Conservation (phyloP, 108 stramenopile species). For the Nitzschia sp. region DNA sequence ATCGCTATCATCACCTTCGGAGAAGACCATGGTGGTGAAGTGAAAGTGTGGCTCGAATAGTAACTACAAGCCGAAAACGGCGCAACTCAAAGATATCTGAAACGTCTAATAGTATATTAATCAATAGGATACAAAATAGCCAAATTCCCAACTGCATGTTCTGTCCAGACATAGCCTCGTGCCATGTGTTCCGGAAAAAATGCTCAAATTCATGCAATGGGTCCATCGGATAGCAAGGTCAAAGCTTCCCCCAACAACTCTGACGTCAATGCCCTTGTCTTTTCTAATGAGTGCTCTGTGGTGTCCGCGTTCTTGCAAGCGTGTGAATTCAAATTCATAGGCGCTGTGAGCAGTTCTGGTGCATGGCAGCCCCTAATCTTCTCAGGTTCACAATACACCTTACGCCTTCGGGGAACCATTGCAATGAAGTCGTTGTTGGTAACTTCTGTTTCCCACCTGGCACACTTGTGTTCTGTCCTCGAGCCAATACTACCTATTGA, state of each 20-base stretch:
- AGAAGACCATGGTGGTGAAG: too few relatives aligned
- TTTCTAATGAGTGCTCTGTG: not conserved
- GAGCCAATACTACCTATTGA: not conserved
- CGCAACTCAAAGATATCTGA: too few relatives aligned
- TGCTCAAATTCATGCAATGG: not conserved
- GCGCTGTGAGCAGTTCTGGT: not conserved
- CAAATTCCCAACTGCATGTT: too few relatives aligned
- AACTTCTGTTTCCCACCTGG: slow-evolving; percentile 14
- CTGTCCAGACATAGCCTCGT: too few relatives aligned
- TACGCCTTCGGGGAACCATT: slow-evolving; percentile 5
- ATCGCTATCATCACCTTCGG: too few relatives aligned
- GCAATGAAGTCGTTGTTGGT: slow-evolving; percentile 20
- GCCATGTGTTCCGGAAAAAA: not conserved
- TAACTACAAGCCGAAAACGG: too few relatives aligned
- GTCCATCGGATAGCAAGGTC: not conserved
- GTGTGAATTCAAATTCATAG: too few relatives aligned
- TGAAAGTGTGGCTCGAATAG: too few relatives aligned
- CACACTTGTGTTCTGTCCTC: not conserved
- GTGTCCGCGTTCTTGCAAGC: not conserved
- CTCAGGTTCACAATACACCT: slow-evolving; percentile 22
- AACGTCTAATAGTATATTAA: too few relatives aligned
- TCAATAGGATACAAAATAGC: too few relatives aligned
- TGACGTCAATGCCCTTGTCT: not conserved
- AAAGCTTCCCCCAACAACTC: not conserved
- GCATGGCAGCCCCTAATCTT: slow-evolving; percentile 5